Evolutionary conservation across 352 stramenopile genomes (phyloP).

Genomic region (Aphanomyces astaci): DNA sequence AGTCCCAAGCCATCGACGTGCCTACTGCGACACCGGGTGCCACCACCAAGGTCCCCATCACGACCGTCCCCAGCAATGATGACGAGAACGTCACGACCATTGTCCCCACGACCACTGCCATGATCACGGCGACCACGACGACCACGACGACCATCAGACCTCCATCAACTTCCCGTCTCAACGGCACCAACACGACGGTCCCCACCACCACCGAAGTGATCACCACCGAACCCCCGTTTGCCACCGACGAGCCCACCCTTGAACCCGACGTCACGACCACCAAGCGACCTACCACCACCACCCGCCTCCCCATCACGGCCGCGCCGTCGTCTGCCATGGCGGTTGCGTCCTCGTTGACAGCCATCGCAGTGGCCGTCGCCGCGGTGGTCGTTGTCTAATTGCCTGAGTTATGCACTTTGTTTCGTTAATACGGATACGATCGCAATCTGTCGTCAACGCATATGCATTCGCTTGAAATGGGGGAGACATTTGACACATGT

Average conservation of each 20-base stretch:
- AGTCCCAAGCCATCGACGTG: not conserved
- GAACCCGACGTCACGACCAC: not conserved
- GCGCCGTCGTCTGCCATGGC: not conserved
- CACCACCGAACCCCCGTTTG: not conserved
- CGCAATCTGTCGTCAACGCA: too few species aligned
- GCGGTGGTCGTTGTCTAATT: not conserved
- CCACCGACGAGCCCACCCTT: not conserved
- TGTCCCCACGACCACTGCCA: not conserved
- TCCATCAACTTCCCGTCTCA: not conserved
- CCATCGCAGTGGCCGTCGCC: not conserved
- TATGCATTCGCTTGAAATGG: too few species aligned
- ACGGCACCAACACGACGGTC: not conserved
- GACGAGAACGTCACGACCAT: not conserved
- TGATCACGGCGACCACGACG: not conserved
- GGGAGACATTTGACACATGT: too few species aligned
- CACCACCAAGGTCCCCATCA: not conserved
- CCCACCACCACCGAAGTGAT: not conserved
- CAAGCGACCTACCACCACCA: not conserved
- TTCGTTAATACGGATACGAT: too few species aligned
- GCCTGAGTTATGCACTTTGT: not conserved
- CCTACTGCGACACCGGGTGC: not conserved
- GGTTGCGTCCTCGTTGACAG: not conserved
- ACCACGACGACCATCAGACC: not conserved
- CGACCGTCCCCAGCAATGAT: not conserved
- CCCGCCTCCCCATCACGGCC: too few species aligned